Conservation (phyloP, 2,329 filamentous ascomycete genomes). For the Neonectria punicea region DNA sequence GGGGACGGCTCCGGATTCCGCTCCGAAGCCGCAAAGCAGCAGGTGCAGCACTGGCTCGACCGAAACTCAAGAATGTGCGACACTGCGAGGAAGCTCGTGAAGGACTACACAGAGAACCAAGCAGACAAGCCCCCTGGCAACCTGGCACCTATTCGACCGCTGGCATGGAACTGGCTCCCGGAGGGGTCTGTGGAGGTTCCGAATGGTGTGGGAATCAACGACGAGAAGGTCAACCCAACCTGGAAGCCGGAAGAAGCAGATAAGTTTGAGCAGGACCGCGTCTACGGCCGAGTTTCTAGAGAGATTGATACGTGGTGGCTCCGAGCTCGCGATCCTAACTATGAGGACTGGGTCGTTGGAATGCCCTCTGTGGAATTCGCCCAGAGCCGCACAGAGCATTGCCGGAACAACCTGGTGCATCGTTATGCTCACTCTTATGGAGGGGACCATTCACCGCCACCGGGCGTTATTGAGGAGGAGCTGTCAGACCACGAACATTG, state of each 20-base stretch:
- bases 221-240: slow-evolving; percentile 57
- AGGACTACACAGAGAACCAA: slow-evolving; percentile 63
- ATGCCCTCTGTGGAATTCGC: slow-evolving; percentile 72
- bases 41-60: slow-evolving; percentile 71
- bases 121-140: slow-evolving; percentile 61
- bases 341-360: slow-evolving; percentile 65
- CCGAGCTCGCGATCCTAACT: slow-evolving; percentile 68
- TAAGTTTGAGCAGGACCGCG: slow-evolving; percentile 68
- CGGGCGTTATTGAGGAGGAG: slow-evolving; percentile 52
- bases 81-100: slow-evolving; percentile 63
- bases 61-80: slow-evolving; percentile 69
- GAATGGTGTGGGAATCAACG: slow-evolving; percentile 49
- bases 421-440: slow-evolving; percentile 61
- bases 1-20: slow-evolving; percentile 64
- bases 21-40: slow-evolving; percentile 66
- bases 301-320: slow-evolving; percentile 76
- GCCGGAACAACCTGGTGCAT: slow-evolving; percentile 68
- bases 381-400: slow-evolving; percentile 65
- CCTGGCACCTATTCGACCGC: slow-evolving; percentile 60
- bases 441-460: slow-evolving; percentile 52
- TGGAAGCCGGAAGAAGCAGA: slow-evolving; percentile 64
- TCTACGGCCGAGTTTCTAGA: slow-evolving; percentile 69
- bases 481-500: slow-evolving; percentile 52
- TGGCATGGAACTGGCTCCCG: slow-evolving; percentile 67
- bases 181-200: slow-evolving; percentile 47